phyloP scores from a whole-genome alignment of 176 grass and related monocot genomes.

The Coix lacrymajobi region DNA sequence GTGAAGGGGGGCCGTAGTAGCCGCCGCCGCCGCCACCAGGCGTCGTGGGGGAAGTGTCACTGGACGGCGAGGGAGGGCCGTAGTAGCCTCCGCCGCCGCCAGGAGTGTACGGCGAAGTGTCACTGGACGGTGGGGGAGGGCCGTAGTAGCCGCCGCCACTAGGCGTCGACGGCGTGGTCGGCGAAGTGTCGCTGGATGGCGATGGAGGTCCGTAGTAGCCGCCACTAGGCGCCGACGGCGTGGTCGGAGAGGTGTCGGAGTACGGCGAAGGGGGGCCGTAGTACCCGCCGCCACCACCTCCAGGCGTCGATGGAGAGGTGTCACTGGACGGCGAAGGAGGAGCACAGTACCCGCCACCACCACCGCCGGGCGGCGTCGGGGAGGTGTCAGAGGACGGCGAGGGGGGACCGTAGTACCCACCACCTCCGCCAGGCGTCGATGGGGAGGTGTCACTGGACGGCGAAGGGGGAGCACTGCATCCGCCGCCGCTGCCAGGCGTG shows the following conservation, averaged over 20 bases:
- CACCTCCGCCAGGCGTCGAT: not conserved
- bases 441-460: not conserved
- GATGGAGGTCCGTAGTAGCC: not conserved
- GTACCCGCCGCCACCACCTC: not conserved
- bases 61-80: not conserved
- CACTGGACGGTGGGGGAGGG: not conserved
- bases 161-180: not conserved
- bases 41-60: not conserved
- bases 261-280: not conserved
- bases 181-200: not conserved
- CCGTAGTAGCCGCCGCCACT: not conserved
- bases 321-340: not conserved
- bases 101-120: not conserved
- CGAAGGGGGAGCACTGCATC: not conserved
- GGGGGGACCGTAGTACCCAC: not conserved
- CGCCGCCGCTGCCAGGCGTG: not conserved
- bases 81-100: not conserved
- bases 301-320: constrained; percentile 1
- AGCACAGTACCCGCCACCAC: not conserved
- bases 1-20: not conserved
- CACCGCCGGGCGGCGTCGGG: not conserved
- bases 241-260: not conserved
- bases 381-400: not conserved
- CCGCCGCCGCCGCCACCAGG: not conserved
- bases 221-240: not conserved